These are phyloP conservation scores for Chloranthus sessilifolius DNA, from an alignment of 164 flowering plant genomes.

Conservation along the genomic window DNA sequence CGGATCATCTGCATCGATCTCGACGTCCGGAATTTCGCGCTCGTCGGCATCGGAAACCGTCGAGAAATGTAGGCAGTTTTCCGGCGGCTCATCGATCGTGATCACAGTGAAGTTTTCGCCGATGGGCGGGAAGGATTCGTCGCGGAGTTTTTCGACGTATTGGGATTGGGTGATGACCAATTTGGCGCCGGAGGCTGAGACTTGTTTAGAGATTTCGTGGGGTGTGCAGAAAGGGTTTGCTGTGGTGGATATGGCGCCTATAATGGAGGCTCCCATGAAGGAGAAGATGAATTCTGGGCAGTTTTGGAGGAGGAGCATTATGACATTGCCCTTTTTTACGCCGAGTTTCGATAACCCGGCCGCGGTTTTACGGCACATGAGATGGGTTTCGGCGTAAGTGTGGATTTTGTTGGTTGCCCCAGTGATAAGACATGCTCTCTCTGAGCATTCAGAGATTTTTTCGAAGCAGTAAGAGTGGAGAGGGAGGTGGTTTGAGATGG, in stretches of 20 bases:
- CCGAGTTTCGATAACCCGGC: constrained; percentile 48
- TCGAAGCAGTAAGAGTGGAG: constrained; percentile 67
- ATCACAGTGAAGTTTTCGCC: constrained; percentile 32
- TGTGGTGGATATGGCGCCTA: constrained; percentile 69
- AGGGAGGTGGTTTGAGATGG: constrained; percentile 58
- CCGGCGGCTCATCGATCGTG: constrained; percentile 51
- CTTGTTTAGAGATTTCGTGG: constrained; percentile 54
- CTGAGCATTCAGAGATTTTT: constrained; percentile 23
- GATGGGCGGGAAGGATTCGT: constrained; percentile 15
- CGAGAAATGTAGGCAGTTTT: constrained; percentile 54
- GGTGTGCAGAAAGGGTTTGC: constrained; percentile 73
- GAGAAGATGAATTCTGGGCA: constrained; percentile 62
- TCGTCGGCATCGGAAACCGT: constrained; percentile 39
- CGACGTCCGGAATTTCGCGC: constrained; percentile 21
- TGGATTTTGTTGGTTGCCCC: constrained; percentile 36
- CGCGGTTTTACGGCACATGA: constrained; percentile 38
- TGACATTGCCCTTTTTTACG: constrained; percentile 43
- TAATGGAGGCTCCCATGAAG: constrained; percentile 68
- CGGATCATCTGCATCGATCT: constrained; percentile 37
- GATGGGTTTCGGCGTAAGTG: constrained; percentile 46
- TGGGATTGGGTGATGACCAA: constrained; percentile 50
- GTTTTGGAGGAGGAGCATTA: constrained; percentile 75
- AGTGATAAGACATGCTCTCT: constrained; percentile 45
- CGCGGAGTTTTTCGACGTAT: constrained; percentile 49
- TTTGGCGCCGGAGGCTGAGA: constrained; percentile 32